A percentile compares a stretch with the other conserved stretches of the same genome.
Evolutionary conservation across 2,329 filamentous ascomycete species (phyloP).

Genomic region (Helminthosporium solani): DNA sequence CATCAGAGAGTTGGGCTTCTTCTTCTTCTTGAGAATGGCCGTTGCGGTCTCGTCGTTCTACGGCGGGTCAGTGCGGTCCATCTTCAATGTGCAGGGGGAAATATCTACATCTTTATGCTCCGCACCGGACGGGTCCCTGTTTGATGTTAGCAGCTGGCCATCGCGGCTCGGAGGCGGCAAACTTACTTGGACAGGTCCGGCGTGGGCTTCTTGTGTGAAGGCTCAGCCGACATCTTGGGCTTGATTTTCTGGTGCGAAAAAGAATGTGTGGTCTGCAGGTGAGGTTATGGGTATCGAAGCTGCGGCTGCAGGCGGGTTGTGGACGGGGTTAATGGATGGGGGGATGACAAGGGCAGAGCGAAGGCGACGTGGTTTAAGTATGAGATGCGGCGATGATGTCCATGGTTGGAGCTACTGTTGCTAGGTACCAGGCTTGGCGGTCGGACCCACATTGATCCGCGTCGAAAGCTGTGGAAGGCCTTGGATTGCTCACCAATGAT

Average conservation of each 20-base stretch:
- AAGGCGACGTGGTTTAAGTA: constrained; percentile 40
- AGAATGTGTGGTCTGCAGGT: constrained; percentile 13
- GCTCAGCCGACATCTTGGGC: constrained; percentile 52
- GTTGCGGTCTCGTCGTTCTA: constrained; percentile 90
- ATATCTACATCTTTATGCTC: constrained; percentile 74
- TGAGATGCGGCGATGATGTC: constrained; percentile 31
- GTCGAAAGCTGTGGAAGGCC: constrained; percentile 31
- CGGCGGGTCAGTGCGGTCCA: constrained; percentile 34
- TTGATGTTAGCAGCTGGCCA: constrained; percentile 44
- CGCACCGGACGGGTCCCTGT: constrained; percentile 83
- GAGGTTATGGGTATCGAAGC: constrained; percentile 8
- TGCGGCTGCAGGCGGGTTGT: constrained; percentile 13
- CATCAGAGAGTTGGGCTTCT: constrained; percentile 99
- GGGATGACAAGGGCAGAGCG: constrained; percentile 21
- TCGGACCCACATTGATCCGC: constrained; percentile 23
- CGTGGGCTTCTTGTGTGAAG: constrained; percentile 51
- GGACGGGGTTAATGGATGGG: constrained; percentile 22
- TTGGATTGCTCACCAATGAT: constrained; percentile 22
- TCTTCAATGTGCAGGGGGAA: constrained; percentile 9
- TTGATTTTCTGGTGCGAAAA: constrained; percentile 16
- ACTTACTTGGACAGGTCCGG: constrained; percentile 51
- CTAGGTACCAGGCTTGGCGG: constrained; percentile 24
- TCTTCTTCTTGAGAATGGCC: constrained; percentile 99
- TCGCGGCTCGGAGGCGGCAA: constrained; percentile 7
- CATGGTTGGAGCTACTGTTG: constrained; percentile 26